A percentile compares a stretch with the other conserved stretches of the same genome.
Conservation (phyloP, 148 eudicot genomes). For the Arctostaphylos glauca region DNA sequence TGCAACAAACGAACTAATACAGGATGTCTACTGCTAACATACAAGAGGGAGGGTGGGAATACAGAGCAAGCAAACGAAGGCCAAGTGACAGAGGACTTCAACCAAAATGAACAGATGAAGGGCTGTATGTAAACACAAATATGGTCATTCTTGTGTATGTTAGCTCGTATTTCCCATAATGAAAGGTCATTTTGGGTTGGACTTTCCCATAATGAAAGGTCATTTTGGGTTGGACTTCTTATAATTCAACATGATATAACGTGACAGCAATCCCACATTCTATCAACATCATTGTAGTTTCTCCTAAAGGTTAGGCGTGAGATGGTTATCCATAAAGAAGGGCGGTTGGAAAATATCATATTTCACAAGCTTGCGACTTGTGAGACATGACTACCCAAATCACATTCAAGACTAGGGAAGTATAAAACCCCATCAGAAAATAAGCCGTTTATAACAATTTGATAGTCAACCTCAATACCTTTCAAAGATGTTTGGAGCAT, state of each 20-base stretch:
- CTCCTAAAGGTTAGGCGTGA: not conserved
- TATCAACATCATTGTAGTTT: not conserved
- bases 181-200: not conserved
- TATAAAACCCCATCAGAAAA: not conserved
- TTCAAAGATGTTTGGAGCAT: conserved; percentile 96
- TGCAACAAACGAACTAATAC: not conserved
- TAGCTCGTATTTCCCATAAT: not conserved
- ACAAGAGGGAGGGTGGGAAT: not conserved
- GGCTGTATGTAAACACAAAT: not conserved
- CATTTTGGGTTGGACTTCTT: not conserved
- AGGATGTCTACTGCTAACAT: not conserved
- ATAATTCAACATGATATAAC: not conserved
- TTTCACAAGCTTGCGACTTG: not conserved
- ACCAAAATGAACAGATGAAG: not conserved
- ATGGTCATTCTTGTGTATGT: not conserved
- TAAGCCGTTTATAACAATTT: not conserved
- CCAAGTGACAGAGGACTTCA: not conserved
- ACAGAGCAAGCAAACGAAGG: not conserved
- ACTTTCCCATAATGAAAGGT: not conserved
- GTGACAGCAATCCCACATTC: not conserved
- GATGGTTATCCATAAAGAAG: not conserved
- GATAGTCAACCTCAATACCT: conserved; percentile 49
- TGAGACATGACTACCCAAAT: not conserved
- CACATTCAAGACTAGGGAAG: not conserved
- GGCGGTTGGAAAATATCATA: not conserved